Evolutionary conservation across 1,284 basidiomycete genomes (phyloP), one percentile per base, ranked within the genome.

Genomic region (Sanguinoderma infundibulare): DNA sequence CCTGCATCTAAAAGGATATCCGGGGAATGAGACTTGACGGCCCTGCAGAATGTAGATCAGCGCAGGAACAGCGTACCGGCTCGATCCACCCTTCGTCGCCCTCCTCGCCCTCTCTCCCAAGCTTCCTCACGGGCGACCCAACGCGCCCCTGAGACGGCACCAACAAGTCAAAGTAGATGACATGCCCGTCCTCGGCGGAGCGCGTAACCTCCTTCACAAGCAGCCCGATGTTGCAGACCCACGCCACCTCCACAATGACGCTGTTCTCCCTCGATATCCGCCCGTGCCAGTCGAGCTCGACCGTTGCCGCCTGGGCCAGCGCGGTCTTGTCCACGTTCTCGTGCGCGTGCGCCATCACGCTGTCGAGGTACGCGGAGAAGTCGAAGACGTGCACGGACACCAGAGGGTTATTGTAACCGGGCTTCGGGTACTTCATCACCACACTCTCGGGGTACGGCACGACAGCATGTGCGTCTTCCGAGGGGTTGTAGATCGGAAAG

Each of bases 71-170:
- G 39, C 86, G 62, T 65, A 89, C 89, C 60, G 81, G 75, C 49
- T 98, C 93, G 67, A 98, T 95, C 96, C 97, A 98, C 0, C 97
- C 97, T 44, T 89, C 86, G 70, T 97, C 96, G 0, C 89, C 90
- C 71, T 96, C 84, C 71, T 96, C 94, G 5, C 94, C 94, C 17
- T 87, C 76, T 72, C 86, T 87, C 14, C 95, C 95, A 20, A 94
- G 79, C 65, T 81, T 89, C 60, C 93, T 82, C 14, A 94, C 92
- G 14, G 92, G 85, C 54, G 72, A 77, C 12, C 87, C 95, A 28
- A 67, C 73, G 50, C 58, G 69, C 30, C 63, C 75, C n/a, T n/a
- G n/a, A 53, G 52, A 64, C 54, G 73, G 68, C 7, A 62, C 69
- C 22, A 64, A 75, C 47, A 93, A 69, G 64, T 92, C 81, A 69